Evolutionary conservation across 1,284 basidiomycete genomes (phyloP).

Genomic region (Exobasidium cylindrosporum): DNA sequence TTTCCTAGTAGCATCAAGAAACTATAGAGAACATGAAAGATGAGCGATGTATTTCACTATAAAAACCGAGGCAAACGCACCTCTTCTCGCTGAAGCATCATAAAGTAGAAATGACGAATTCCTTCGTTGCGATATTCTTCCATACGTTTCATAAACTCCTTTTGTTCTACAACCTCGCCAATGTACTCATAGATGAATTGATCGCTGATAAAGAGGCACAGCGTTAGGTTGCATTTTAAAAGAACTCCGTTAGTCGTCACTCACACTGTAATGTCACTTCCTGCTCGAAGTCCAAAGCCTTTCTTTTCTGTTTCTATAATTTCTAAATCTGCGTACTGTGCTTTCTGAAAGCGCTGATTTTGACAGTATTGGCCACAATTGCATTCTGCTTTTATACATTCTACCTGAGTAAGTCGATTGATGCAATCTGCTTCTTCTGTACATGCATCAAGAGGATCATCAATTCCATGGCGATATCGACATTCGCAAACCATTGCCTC

Average conservation of each 20-base stretch:
- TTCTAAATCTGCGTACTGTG: conserved; percentile 80
- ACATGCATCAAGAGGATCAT: conserved; percentile 63
- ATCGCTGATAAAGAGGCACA: conserved; percentile 62
- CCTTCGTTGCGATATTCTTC: conserved; percentile 87
- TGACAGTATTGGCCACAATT: conserved; percentile 76
- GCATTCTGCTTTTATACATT: conserved; percentile 85
- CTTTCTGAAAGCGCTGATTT: conserved; percentile 83
- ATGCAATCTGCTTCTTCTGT: conserved; percentile 90
- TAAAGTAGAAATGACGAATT: conserved; percentile 97
- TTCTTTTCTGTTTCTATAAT: conserved; percentile 94
- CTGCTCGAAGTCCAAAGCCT: conserved; percentile 85
- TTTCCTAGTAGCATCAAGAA: conserved; percentile 95
- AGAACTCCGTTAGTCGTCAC: conserved; percentile 50
- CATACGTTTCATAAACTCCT: conserved; percentile 89
- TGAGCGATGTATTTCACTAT: background rate
- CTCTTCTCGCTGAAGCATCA: conserved; percentile 98
- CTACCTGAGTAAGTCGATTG: conserved; percentile 94
- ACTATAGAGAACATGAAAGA: conserved; percentile 60
- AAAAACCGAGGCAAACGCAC: conserved; percentile 3
- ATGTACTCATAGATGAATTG: conserved; percentile 96
- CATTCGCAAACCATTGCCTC: conserved; percentile 50
- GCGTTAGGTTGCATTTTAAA: conserved; percentile 5
- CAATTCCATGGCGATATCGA: conserved; percentile 22
- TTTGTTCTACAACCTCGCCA: conserved; percentile 87
- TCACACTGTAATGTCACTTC: conserved; percentile 69